Evolutionary conservation across 148 eudicot species (phyloP).

Genomic region (Vaccinium myrtillus): DNA sequence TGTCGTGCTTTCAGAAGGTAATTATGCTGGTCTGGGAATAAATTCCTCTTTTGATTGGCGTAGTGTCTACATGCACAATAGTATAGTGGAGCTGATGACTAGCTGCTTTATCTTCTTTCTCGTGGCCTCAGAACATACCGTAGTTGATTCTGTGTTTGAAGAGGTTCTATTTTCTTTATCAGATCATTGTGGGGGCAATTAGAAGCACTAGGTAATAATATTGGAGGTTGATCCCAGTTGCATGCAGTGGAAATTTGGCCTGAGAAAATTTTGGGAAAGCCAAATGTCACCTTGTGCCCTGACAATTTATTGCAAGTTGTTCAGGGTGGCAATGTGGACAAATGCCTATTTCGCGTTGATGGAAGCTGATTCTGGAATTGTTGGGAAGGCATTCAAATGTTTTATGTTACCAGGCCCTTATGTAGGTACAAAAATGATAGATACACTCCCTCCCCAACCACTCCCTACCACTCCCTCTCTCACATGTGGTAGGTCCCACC

Average conservation of each 20-base stretch:
- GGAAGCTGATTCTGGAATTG: neutral
- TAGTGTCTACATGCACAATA: neutral
- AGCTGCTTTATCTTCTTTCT: too few species aligned
- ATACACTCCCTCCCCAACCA: too few species aligned
- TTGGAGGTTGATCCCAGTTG: neutral
- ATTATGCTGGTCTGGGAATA: neutral
- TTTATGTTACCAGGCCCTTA: neutral
- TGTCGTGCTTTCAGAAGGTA: neutral
- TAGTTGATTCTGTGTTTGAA: slow-evolving; percentile 2
- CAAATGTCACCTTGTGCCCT: slow-evolving; percentile 2
- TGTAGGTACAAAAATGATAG: too few species aligned
- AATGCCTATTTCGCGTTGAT: neutral
- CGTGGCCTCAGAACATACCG: neutral
- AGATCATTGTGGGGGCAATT: neutral
- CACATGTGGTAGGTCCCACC: too few species aligned
- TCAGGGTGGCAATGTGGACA: neutral
- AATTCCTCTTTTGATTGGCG: neutral
- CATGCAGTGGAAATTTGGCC: neutral
- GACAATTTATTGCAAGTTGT: neutral
- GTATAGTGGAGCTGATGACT: neutral
- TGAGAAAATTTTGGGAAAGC: neutral
- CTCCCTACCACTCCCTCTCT: too few species aligned
- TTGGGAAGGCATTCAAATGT: neutral
- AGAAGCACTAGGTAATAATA: neutral
- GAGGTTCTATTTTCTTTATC: neutral